Base-by-base conservation (phyloP, 2,329 filamentous ascomycete genomes). In the Phyllosticta citriasiana region DNA sequence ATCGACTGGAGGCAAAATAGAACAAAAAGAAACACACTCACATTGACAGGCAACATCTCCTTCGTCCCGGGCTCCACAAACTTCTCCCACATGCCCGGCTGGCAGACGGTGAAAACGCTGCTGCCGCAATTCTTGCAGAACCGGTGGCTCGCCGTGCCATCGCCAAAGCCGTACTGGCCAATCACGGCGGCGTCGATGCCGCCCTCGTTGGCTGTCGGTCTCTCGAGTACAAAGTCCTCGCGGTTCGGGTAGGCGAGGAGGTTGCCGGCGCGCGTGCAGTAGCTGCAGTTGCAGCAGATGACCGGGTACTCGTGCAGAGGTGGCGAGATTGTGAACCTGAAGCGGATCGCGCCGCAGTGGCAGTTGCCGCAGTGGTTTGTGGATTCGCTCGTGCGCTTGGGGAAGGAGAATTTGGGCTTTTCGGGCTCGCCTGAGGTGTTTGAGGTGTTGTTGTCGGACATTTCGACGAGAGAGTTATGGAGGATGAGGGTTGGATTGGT, bases 321-420 rank as follows among this genome's bases (percentile, higher is more conserved):
- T 30, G 77, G 78, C 33, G 57, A 59, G 55, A 83, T 73, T 24
- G 73, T 76, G 40, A 82, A 72, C 19, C 74, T 73, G 66, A 81
- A 79, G 63, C 75, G 71, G 63, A 84, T 75, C 58, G 76, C 76
- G 53, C 80, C 80, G 68, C 81, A 83, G 68, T 84, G 80, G 64
- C 81, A 84, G 61, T 77, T 77, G 14, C 74, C 79, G 53, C 77
- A 70, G 68, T 84, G 82, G 1, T 76, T 78, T 5, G 57, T 53
- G 14, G 33, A 59, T 30, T 59, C 52, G 33, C 27, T 12, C n/a
- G 57, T 59, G 4, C 52, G 51, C 8, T 59, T 53, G 7, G 57
- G 57, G 30, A 59, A 55, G 24, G 33, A 12, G 9, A 14, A 40
- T 16, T 40, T 40, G 33, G 33, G 33, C 10, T 12, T 40, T 8